Evolutionary conservation across 169 alveolate genomes (phyloP), one percentile per base, ranked within the genome.

Genomic region (Eimeria acervulina): DNA sequence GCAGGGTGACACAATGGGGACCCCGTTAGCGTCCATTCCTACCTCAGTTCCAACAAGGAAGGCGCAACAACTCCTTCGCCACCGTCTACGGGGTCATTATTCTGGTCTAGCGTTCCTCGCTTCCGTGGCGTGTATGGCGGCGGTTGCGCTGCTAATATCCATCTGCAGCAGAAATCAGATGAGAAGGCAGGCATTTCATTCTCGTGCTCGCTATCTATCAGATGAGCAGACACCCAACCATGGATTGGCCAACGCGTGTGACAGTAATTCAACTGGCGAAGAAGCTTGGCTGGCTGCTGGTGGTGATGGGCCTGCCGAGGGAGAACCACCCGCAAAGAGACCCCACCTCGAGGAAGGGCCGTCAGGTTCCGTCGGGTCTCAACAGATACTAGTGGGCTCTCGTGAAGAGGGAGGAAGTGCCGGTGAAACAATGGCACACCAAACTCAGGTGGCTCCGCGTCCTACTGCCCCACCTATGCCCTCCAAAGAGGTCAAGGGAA

Each of bases 101-200:
- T 31, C 7, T 10, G 47, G 80, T 7, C 44, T 7, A 31, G 42
- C 7, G 42, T 33, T 33, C 44, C 80, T 68, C n/a, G 4, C 87
- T 42, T 28, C 59, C 38, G 26, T 72, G 51, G 87, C 87, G 36
- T 76, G 47, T 40, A n/a, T 42, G 38, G 87, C 87, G 21, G 87
- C 87, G 87, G 40, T 76, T 23, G 61, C 7, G 52, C 38, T 76
- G 61, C n/a, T 76, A 76, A 40, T 76, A 38, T 40, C 59, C 55
- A 23, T 76, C 0, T 76, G 87, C 59, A 76, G 63, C 38, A 38
- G 38, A 76, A 1, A 4, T 38, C 87, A 36, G 38, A 38, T 2
- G 59, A 76, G 17, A 26, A 26, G 0, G 23, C 52, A 76, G 10
- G 5, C 31, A 1, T 23, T 76, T 23, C 40, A 19, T 23, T 40